Evolutionary conservation across 2,329 filamentous ascomycete species (phyloP), one percentile per base, ranked within the genome.

Genomic region (Aspergillus fumigatus): DNA sequence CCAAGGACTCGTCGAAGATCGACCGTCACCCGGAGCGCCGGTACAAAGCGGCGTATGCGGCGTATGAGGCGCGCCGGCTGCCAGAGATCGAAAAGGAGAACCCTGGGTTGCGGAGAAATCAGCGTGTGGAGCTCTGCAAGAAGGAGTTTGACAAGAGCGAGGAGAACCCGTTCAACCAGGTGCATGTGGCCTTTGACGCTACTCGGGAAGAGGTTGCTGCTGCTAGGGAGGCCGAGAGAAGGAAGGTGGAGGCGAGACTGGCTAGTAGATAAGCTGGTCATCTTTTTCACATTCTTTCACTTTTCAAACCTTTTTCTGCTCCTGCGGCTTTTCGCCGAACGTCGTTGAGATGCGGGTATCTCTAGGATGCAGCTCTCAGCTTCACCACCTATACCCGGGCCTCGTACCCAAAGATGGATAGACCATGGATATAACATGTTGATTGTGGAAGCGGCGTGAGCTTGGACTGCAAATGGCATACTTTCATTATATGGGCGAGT

Each of bases 101-200:
- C 53, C 86, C 88, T 56, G 91, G 90, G 0, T 74, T 97, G 70
- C 81, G 92, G 56, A 80, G 89, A 65, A 85, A 95, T 65, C 92
- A 97, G 82, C 88, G 89, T 75, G 87, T 92, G 67, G 89, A 93
- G 61, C 82, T 87, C 69, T 89, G 96, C 64, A 77, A 84, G 60
- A 95, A 96, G 80, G 94, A 97, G 78, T 99, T 97, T 73, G 89
- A 96, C 75, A 95, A 91, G 80, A 89, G 89, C 68, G 88, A 90
- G 1, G 93, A 97, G 67, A 99, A 99, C 74, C 94, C 94, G 14
- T 94, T 96, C 78, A 96, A 96, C 77, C 90, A 96, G 77, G 86
- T 88, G 17, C 84, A 80, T 52, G 89, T 86, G 2, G 74, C 80
- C 3, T 95, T 91, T 76, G 90, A 99, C 74, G 84, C 90, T 53